Evolutionary conservation across 176 grass and related monocot species (phyloP).

Genomic region (Aegilops sharonensis): DNA sequence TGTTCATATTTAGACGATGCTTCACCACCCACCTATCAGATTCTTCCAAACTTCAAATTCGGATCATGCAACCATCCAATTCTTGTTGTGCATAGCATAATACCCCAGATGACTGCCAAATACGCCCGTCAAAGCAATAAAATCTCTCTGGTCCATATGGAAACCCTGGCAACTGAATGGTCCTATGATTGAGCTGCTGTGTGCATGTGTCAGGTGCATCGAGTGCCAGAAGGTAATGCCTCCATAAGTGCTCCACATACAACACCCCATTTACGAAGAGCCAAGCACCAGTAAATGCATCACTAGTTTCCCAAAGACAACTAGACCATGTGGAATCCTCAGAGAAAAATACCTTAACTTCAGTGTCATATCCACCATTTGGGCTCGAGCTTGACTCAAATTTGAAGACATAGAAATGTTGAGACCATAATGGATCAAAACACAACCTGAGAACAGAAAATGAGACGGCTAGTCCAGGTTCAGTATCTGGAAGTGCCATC

Average conservation of each 20-base stretch:
- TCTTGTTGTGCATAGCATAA: constrained; percentile 10
- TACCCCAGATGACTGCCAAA: constrained; percentile 8
- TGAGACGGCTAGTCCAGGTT: background rate
- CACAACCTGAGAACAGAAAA: no score
- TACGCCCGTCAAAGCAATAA: background rate
- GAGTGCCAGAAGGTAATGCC: background rate
- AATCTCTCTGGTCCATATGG: background rate
- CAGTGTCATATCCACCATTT: background rate
- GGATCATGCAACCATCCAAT: background rate
- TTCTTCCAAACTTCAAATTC: constrained; percentile 20
- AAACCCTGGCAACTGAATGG: constrained; percentile 3
- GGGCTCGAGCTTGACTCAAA: background rate
- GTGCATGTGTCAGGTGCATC: background rate
- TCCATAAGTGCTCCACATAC: background rate
- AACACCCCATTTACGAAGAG: background rate
- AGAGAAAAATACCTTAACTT: background rate
- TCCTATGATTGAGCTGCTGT: background rate
- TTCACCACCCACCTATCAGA: constrained; percentile 28
- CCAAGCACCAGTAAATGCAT: background rate
- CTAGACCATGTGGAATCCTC: background rate
- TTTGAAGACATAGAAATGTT: constrained; percentile 29
- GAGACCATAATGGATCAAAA: constrained; percentile 31
- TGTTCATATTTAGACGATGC: background rate
- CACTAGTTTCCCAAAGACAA: background rate
- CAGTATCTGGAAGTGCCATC: background rate